Evolutionary conservation across 2,329 filamentous ascomycete species (phyloP).

Genomic region (Colletotrichum endophyticum): DNA sequence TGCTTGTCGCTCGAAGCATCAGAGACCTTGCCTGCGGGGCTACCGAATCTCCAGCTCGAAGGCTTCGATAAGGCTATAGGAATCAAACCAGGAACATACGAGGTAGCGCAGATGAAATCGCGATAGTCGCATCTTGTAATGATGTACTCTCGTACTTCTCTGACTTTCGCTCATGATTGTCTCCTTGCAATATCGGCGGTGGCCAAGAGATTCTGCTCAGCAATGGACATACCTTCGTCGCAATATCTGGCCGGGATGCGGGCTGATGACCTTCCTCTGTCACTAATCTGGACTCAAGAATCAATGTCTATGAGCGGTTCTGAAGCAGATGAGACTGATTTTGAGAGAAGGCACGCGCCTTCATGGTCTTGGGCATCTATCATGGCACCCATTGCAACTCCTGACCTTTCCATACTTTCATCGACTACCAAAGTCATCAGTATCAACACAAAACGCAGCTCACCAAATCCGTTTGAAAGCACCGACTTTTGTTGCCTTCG

Average conservation of each 20-base stretch:
- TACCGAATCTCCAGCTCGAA: neutral
- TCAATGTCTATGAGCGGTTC: neutral
- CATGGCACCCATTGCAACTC: neutral
- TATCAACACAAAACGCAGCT: neutral
- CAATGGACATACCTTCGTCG: neutral
- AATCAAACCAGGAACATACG: neutral
- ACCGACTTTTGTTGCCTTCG: neutral
- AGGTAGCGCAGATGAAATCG: neutral
- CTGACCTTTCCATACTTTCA: neutral
- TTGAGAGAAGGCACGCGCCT: neutral
- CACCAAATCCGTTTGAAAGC: neutral
- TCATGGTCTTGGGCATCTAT: neutral
- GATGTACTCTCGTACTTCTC: neutral
- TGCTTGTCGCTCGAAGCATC: neutral
- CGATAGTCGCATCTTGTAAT: neutral
- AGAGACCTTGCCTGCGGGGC: neutral
- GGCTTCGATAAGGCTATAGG: neutral
- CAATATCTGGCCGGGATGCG: neutral
- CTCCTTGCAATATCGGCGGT: neutral
- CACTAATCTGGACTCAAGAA: neutral
- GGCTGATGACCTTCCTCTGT: neutral
- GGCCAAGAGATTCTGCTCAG: neutral
- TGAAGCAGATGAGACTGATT: neutral
- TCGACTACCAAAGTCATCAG: neutral
- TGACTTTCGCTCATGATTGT: neutral